phyloP scores from a whole-genome alignment of 108 stramenopile species.

The Parmales sp. region DNA sequence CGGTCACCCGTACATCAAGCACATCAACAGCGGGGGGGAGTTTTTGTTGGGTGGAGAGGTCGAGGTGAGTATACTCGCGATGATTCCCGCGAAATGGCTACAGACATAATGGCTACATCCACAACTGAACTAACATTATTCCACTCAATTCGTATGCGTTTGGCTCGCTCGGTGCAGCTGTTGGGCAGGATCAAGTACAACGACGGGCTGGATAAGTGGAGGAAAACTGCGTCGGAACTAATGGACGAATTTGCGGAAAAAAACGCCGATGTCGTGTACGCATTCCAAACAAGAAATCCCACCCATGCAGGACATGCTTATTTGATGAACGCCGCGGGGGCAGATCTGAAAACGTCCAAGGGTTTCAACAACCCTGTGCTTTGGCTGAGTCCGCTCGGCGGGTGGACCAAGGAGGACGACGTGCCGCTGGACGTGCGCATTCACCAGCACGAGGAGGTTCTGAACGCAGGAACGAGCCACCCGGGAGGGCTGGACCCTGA shows the following conservation, averaged over 20 bases:
- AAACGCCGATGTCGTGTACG: constrained; percentile 94
- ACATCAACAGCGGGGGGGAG: constrained; percentile 88
- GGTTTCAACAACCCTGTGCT: constrained; percentile 90
- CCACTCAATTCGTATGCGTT: too few relatives aligned
- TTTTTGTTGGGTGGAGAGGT: constrained; percentile 91
- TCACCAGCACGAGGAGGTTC: constrained; percentile 90
- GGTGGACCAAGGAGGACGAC: constrained; percentile 97
- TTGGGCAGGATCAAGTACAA: constrained; percentile 90
- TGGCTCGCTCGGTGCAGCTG: constrained; percentile 43
- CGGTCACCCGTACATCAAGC: constrained; percentile 90
- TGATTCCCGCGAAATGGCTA: too few relatives aligned
- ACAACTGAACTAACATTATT: neutral
- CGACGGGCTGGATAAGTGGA: constrained; percentile 95
- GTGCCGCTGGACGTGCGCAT: constrained; percentile 96
- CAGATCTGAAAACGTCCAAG: constrained; percentile 59
- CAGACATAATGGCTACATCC: too few relatives aligned
- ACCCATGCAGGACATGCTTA: constrained; percentile 98
- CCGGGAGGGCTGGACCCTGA: constrained; percentile 87
- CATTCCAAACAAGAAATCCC: constrained; percentile 96
- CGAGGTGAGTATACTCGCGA: too few relatives aligned
- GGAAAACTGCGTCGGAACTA: constrained; percentile 77
- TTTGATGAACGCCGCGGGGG: constrained; percentile 90
- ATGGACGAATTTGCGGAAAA: constrained; percentile 82
- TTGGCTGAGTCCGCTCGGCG: constrained; percentile 94
- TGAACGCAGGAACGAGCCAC: constrained; percentile 66